Percentiles rank a stretch among this genome's conserved stretches.
Evolutionary conservation across 2,329 filamentous ascomycete genomes (phyloP).

Genomic region (Stachybotrys chartarum): DNA sequence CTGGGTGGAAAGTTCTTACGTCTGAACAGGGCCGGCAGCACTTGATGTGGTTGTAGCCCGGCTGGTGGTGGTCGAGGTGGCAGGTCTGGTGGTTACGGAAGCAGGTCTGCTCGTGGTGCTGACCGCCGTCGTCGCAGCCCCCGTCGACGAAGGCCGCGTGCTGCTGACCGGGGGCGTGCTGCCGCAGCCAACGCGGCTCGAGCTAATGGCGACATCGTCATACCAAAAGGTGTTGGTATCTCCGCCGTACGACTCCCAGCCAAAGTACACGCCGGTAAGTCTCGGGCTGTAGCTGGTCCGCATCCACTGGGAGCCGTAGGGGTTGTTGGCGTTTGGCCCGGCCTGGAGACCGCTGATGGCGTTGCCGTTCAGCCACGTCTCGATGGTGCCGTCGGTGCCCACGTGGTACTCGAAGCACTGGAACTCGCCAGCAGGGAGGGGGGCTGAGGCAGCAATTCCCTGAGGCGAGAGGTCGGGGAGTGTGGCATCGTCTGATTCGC

Average conservation of each 20-base stretch:
- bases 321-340: slow-evolving; percentile 34
- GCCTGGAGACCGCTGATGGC: slow-evolving; percentile 44
- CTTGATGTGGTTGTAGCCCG: not conserved
- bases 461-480: slow-evolving; percentile 53
- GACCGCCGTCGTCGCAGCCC: too few species aligned
- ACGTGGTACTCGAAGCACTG: slow-evolving; percentile 57
- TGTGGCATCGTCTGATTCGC: slow-evolving; percentile 54
- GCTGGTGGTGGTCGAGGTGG: not conserved
- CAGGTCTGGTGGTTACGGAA: not conserved
- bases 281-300: slow-evolving; percentile 41
- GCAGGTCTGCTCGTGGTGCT: not conserved
- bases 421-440: slow-evolving; percentile 43
- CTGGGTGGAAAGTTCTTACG: not conserved
- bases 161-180: not conserved
- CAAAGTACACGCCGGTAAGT: slow-evolving; percentile 50
- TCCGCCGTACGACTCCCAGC: slow-evolving; percentile 56
- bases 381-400: slow-evolving; percentile 48
- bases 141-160: not conserved
- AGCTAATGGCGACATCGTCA: slow-evolving; percentile 45
- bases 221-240: slow-evolving; percentile 57
- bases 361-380: slow-evolving; percentile 52
- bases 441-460: slow-evolving; percentile 46
- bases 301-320: slow-evolving; percentile 42
- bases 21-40: not conserved
- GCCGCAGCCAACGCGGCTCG: slow-evolving; percentile 12